Evolutionary conservation across 2,329 filamentous ascomycete genomes (phyloP), one percentile per base, ranked within the genome.

Genomic region (Talaromyces sp.): DNA sequence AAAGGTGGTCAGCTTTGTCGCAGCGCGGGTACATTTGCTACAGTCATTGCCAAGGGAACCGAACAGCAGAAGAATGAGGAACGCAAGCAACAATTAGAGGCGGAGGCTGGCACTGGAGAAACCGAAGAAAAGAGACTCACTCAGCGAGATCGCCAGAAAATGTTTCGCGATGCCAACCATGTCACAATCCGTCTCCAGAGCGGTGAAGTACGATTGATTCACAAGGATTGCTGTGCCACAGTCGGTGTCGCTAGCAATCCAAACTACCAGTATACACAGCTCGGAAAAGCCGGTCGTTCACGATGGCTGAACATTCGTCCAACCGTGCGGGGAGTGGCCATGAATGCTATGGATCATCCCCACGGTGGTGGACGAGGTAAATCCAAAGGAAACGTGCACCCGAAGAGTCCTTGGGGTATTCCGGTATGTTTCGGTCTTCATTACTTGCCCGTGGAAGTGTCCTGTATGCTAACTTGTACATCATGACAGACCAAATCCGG

Each of bases 301-400:
- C 85, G 94, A 69, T 97, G 91, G 92, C 77, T 97, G 64, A 94
- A 94, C 70, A 96, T 95, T 70, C 83, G 94, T 65, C 94, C 94
- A 15, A 97, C 94, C 0, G 94, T 99, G 45, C 87, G 95, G 80
- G 95, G 94, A 88, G 78, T 97, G 67, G 94, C 95, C 63, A 99
- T 99, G 95, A 99, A 99, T 80, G 91, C 93, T 85, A 89, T 86
- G 67, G 94, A 99, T 70, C 94, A 99, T 82, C 94, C 94, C 70
- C 94, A 99, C 75, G 94, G 94, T 84, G 94, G 94, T 89, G 94
- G 94, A 77, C 86, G 95, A 82, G 94, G 94, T 80, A 99, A 99
- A 80, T 97, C 91, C 59, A 99, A 99, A 89, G 91, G 94, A 85
- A 96, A 97, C 72, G 86, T 92, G 61, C 83, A 96, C 71, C 94